phyloP scores from a whole-genome alignment of 768 basidiomycete genomes.

The Hirschioporus abietinus region DNA sequence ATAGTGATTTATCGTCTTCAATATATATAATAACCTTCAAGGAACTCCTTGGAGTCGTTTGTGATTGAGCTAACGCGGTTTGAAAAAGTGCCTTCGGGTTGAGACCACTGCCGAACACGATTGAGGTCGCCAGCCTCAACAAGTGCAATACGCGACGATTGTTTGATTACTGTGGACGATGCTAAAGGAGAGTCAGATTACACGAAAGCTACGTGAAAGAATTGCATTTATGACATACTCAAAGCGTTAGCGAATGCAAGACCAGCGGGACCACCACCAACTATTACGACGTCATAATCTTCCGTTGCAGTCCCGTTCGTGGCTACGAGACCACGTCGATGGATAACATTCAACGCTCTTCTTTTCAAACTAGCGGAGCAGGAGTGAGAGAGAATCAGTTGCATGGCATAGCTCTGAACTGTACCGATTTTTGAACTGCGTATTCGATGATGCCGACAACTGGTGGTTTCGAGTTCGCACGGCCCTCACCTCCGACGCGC shows the following conservation, averaged over 20 bases:
- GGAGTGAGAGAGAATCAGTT: not conserved
- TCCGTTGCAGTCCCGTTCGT: constrained; percentile 16
- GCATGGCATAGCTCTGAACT: not conserved
- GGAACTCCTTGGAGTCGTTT: constrained; percentile 59
- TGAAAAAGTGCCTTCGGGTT: constrained; percentile 51
- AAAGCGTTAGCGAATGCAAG: constrained; percentile 85
- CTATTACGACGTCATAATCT: constrained; percentile 84
- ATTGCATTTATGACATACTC: constrained; percentile 39
- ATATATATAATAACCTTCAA: constrained; percentile 44
- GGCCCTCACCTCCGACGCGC: not conserved
- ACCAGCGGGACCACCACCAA: constrained; percentile 92
- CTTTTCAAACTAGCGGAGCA: not conserved
- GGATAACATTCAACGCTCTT: not conserved
- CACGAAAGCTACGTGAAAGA: constrained; percentile 3
- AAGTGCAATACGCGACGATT: constrained; percentile 58
- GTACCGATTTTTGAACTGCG: too few species aligned
- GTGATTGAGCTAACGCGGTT: constrained; percentile 88
- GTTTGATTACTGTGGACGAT: constrained; percentile 43
- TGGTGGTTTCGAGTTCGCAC: too few species aligned
- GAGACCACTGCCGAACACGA: constrained; percentile 63
- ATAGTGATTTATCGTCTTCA: constrained; percentile 4
- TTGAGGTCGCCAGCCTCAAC: constrained; percentile 79
- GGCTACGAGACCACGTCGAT: not conserved
- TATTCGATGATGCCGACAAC: too few species aligned
- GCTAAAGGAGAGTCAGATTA: constrained; percentile 33